phyloP scores from a whole-genome alignment of 2,329 filamentous ascomycete species.

The Botrytis cinerea region DNA sequence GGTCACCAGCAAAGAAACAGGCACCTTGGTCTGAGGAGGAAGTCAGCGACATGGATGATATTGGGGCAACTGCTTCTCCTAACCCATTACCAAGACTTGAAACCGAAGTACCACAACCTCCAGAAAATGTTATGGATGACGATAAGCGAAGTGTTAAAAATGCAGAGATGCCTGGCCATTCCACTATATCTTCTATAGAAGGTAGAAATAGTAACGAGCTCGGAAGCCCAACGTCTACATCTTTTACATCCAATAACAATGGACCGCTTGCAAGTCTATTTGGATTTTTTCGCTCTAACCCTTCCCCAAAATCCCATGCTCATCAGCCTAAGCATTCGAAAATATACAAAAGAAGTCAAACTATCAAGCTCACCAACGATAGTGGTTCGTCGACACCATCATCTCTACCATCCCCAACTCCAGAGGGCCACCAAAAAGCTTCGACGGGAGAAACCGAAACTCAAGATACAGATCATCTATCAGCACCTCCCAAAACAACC shows the following conservation, averaged over 20 bases:
- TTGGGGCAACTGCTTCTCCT: conserved; percentile 41
- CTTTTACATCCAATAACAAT: conserved; percentile 44
- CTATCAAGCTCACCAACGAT: conserved; percentile 53
- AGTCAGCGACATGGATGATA: conserved; percentile 35
- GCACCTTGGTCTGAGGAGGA: conserved; percentile 31
- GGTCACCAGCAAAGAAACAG: conserved; percentile 33
- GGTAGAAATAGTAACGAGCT: conserved; percentile 7
- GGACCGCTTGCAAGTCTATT: conserved; percentile 58
- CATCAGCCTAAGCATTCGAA: conserved; percentile 63
- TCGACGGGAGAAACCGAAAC: conserved; percentile 44
- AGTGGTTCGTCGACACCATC: conserved; percentile 34
- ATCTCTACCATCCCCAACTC: conserved; percentile 18
- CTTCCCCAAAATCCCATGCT: conserved; percentile 51
- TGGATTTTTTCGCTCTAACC: conserved; percentile 70
- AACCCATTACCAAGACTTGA: conserved; percentile 47
- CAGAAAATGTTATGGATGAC: conserved; percentile 65
- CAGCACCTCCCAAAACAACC: conserved; percentile 83
- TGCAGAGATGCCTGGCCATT: conserved; percentile 36
- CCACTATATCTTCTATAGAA: conserved; percentile 28
- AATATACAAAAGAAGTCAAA: conserved; percentile 79
- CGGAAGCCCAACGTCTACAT: conserved; percentile 26
- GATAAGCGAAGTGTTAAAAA: conserved; percentile 60
- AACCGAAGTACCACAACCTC: conserved; percentile 69
- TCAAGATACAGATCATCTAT: conserved; percentile 50
- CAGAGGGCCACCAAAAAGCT: conserved; percentile 41